Percentiles rank a stretch among this genome's conserved stretches.
Conservation (phyloP, 2,329 filamentous ascomycete species). For the Saccharata proteae region DNA sequence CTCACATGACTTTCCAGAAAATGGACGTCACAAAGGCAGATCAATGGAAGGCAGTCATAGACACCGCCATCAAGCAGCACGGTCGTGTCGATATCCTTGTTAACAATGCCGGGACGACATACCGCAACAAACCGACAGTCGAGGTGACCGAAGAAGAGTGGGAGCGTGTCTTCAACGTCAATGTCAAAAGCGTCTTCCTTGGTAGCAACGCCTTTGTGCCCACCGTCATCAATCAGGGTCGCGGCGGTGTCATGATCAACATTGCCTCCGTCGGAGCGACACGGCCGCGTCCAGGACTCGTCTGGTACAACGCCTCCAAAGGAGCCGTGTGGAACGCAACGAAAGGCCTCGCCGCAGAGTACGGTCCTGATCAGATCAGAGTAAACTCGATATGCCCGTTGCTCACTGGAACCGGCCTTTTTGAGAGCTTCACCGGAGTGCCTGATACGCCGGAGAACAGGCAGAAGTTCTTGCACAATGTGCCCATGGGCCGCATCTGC, state of each 20-base stretch:
- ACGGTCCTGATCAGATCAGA: conserved; percentile 57
- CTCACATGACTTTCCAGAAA: conserved; percentile 21
- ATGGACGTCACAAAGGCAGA: conserved; percentile 42
- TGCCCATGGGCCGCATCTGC: conserved; percentile 48
- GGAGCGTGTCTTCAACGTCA: conserved; percentile 54
- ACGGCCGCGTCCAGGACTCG: conserved; percentile 49
- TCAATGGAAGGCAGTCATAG: conserved; percentile 41
- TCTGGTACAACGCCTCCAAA: conserved; percentile 62
- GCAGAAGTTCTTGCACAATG: conserved; percentile 40
- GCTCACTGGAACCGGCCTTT: conserved; percentile 53
- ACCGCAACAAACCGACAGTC: conserved; percentile 43
- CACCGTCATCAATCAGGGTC: conserved; percentile 44
- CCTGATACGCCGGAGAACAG: conserved; percentile 45
- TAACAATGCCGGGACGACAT: conserved; percentile 48
- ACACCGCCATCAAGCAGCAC: conserved; percentile 39
- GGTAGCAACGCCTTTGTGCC: conserved; percentile 48
- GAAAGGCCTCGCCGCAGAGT: conserved; percentile 60
- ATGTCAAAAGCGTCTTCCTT: conserved; percentile 55
- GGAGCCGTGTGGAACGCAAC: conserved; percentile 53
- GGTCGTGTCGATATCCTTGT: conserved; percentile 48
- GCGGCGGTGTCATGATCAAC: conserved; percentile 51
- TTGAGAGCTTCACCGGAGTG: conserved; percentile 46
- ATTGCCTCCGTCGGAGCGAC: conserved; percentile 53
- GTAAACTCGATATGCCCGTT: conserved; percentile 63
- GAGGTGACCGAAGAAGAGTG: conserved; percentile 56